Evolutionary conservation across 805 yeast genomes (phyloP), one percentile per base, ranked within the genome.

Genomic region (Zygosaccharomyces siamensis): DNA sequence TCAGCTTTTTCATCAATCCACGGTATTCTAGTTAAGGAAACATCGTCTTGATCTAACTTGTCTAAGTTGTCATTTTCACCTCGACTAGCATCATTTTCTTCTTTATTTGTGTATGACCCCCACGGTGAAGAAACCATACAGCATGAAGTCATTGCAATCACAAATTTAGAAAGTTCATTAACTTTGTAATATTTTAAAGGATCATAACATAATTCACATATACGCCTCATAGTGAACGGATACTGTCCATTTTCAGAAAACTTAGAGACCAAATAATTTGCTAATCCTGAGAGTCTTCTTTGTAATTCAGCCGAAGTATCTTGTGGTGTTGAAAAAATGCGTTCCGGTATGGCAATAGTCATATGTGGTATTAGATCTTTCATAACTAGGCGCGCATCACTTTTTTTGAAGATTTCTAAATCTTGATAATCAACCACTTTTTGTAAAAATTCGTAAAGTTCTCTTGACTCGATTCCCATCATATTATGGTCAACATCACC

Each of bases 211-310:
- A 79, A 45, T 56, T 79, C 83, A 16, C 78, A 70, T 1, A 79
- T 57, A 46, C 83, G 55, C 10, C 69, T 52, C 1, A 77, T 67
- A 0, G 81, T 78, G 56, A 78, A 79, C 1, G 83, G 84, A 6
- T 54, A 59, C n/a, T 31, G 45, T 12, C 51, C 44, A 8, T 53
- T 50, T 2, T 38, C 23, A 6, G 53, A 31, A 36, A 66, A 66
- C 3, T 51, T 51, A 4, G 49, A 39, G 10, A 26, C 42, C 27
- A 65, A 47, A 50, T 53, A 45, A 0, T 49, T 35, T 1, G 59
- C 56, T 3, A 57, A 26, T 11, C 45, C 36, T 6, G 36, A 39
- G 32, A 62, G 45, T 18, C 51, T 45, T 24, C 20, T 37, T 18
- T 48, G 33, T 26, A 52, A 41, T 12, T 42, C 40, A 16, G 39